Conservation (phyloP, 257 asterid genomes). For the Catharanthus roseus region DNA sequence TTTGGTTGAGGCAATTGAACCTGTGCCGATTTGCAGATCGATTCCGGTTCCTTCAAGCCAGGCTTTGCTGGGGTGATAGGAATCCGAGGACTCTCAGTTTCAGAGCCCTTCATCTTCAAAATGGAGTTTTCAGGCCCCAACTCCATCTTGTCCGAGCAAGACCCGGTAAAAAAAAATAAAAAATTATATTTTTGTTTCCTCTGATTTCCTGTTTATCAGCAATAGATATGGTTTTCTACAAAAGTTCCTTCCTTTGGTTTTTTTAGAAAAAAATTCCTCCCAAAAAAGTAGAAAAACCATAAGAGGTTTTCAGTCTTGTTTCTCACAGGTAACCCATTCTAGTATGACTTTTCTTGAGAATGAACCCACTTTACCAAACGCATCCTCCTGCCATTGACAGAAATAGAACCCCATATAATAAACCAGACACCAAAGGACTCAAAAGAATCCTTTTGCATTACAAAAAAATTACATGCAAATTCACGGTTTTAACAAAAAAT, state of each 20-base stretch:
- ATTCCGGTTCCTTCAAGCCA: conserved; percentile 21
- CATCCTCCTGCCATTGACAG: conserved; percentile 4
- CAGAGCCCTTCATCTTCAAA: conserved; percentile 23
- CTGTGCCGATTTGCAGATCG: conserved; percentile 35
- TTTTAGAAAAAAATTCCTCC: conserved; percentile 1
- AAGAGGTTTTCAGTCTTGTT: neutral
- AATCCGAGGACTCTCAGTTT: conserved; percentile 43
- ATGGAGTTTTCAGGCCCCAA: conserved; percentile 27
- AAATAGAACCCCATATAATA: neutral
- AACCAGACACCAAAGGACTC: neutral
- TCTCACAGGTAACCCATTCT: neutral
- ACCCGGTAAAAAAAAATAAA: conserved; percentile 36
- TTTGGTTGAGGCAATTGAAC: conserved; percentile 14
- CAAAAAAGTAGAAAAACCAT: neutral
- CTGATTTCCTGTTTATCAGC: neutral
- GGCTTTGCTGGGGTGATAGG: conserved; percentile 67
- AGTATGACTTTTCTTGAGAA: neutral
- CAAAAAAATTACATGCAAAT: conserved; percentile 10
- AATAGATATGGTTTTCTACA: neutral
- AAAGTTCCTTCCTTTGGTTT: neutral
- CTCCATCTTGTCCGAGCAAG: conserved; percentile 40
- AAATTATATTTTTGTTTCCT: conserved; percentile 16
- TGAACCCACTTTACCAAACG: neutral
- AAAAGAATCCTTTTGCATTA: neutral
- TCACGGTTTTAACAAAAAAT: neutral